These are phyloP conservation scores for Magnolia kwangsiensis DNA, from an alignment of 164 flowering plant species.

Conservation along the genomic window DNA sequence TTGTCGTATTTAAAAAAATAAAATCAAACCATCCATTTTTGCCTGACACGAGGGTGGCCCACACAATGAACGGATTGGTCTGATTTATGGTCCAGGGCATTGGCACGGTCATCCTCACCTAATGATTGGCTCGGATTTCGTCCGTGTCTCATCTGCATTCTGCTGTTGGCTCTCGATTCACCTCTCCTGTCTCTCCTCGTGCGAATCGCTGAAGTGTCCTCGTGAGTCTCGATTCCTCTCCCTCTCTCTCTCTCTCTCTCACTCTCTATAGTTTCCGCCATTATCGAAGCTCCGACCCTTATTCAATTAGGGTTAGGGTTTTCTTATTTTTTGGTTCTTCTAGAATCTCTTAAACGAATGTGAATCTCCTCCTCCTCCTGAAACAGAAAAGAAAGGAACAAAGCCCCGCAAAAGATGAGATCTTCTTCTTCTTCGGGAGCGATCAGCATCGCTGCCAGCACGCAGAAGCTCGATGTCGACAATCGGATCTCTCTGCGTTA, in stretches of 20 bases:
- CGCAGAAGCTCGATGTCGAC: slow-evolving; percentile 65
- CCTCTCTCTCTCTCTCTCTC: background rate
- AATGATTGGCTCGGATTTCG: background rate
- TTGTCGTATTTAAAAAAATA: no score
- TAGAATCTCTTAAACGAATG: background rate
- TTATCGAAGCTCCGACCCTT: background rate
- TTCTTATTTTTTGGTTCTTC: background rate
- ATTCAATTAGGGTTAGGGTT: background rate
- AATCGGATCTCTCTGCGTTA: slow-evolving; percentile 69
- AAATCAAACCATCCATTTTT: no score
- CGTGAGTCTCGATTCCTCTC: background rate
- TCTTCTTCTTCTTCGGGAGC: slow-evolving; percentile 36
- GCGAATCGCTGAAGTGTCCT: no score
- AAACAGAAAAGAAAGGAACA: background rate
- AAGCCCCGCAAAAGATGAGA: slow-evolving; percentile 32
- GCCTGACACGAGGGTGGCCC: background rate
- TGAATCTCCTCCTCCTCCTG: background rate
- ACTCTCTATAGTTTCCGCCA: background rate
- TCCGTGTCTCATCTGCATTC: background rate
- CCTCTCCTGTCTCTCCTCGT: no score
- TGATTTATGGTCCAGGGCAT: background rate
- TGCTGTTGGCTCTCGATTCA: no score
- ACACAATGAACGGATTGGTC: background rate
- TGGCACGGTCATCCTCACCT: background rate
- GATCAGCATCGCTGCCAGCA: slow-evolving; percentile 61